phyloP scores from a whole-genome alignment of 805 yeast genomes.

The Candida sithepensis region DNA sequence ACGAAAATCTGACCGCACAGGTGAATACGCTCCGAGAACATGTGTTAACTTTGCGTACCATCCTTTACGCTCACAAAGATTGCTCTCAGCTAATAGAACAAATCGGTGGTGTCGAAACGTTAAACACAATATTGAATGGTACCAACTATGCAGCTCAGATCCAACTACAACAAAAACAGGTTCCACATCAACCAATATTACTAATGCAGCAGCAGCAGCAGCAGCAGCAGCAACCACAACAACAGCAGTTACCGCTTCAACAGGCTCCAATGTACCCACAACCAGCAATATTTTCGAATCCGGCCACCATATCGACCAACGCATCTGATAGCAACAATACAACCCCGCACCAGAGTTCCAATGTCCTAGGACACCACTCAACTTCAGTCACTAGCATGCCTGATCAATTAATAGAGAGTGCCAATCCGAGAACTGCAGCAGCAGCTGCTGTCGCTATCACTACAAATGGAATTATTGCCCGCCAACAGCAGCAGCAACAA shows the following conservation, averaged over 20 bases:
- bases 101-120: constrained; percentile 44
- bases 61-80: constrained; percentile 49
- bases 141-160: constrained; percentile 25
- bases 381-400: constrained; percentile 5
- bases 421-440: constrained; percentile 21
- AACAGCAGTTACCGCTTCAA: not conserved
- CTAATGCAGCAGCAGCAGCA: not conserved
- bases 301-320: not conserved
- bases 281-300: not conserved
- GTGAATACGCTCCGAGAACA: constrained; percentile 58
- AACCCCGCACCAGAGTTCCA: not conserved
- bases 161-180: constrained; percentile 1
- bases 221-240: not conserved
- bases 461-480: constrained; percentile 20
- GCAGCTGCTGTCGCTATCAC: constrained; percentile 28
- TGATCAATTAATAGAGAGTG: constrained; percentile 11
- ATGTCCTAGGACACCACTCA: constrained; percentile 1
- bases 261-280: not conserved
- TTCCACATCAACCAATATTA: too few relatives aligned
- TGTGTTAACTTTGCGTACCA: constrained; percentile 44
- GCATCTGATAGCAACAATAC: not conserved
- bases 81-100: constrained; percentile 39
- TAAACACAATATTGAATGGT: constrained; percentile 38
- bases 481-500: constrained; percentile 13
- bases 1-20: constrained; percentile 59